Evolutionary conservation across 768 basidiomycete species (phyloP), one percentile per base, ranked within the genome.

Genomic region (Russula foetens): DNA sequence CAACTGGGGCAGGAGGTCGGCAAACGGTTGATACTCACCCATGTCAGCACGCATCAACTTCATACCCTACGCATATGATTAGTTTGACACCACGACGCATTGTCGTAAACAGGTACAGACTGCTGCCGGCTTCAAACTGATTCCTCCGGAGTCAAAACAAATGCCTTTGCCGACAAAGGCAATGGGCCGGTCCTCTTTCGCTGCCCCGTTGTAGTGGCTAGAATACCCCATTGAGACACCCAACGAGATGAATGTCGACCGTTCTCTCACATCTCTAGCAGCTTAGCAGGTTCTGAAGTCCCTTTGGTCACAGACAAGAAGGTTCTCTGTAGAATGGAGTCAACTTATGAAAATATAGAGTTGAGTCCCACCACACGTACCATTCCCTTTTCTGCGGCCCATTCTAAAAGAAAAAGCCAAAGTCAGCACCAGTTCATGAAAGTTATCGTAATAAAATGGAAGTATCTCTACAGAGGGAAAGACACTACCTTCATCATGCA

Each of bases 281-380:
- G 83, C 71, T 90, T 91, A 43, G 90, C 85, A 5, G 92, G 92
- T 70, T 94, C 88, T 7, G 83, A 77, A 11, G 88, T 86, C 9
- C 92, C 92, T 57, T 84, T 83, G 15, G 90, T 85, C 17, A 95
- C 92, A 0, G 91, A 92, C 29, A 95, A 83, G 81, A 95, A 92
- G 7, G 88, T 84, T 63, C 84, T 81, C 88, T 89, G 63, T 5
- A 21, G 44, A 14, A 38, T 24, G 28, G 14, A 29, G 44, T 67
- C 24, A 49, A 21, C 9, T 49, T 11, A 17, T 31, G 14, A 33
- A 5, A 26, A 47, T 12, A 28, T 4, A 4, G 52, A 8, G n/a
- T 24, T 41, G 17, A 12, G 41, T 21, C 28, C 12, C 29, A 15
- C 29, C 15, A 23, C 11, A 52, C 72, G 1, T 52, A 86, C 88